phyloP scores from a whole-genome alignment of 139 green algal species.

The Picochlorum sp. region DNA sequence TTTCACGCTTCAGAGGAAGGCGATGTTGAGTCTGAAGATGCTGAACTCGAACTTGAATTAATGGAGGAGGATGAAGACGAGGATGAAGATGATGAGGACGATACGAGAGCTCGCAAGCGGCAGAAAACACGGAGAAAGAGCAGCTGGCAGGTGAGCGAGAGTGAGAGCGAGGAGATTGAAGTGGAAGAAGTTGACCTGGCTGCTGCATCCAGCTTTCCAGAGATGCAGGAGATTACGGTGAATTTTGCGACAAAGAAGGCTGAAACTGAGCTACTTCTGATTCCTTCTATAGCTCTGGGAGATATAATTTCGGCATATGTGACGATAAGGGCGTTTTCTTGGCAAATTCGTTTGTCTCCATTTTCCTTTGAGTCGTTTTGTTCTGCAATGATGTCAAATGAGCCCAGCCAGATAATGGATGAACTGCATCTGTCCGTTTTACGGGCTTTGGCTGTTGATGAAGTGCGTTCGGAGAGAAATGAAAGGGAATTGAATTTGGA shows the following conservation, averaged over 20 bases:
- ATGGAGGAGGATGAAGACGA: background rate
- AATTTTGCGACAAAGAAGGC: background rate
- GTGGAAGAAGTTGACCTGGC: no score
- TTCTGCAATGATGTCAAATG: slow-evolving; percentile 16
- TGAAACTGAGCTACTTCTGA: background rate
- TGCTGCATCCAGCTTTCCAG: no score
- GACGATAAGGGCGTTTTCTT: slow-evolving; percentile 60
- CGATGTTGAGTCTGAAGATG: background rate
- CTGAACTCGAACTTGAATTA: background rate
- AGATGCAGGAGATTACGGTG: no score
- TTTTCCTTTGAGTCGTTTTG: slow-evolving; percentile 42
- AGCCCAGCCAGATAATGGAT: slow-evolving; percentile 35
- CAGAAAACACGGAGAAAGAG: no score
- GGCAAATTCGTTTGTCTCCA: slow-evolving; percentile 63
- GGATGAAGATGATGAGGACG: no score
- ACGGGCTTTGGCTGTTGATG: slow-evolving; percentile 33
- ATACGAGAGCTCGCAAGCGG: no score
- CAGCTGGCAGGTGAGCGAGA: no score
- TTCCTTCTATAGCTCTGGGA: slow-evolving; percentile 12
- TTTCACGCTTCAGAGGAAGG: no score
- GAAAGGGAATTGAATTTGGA: slow-evolving; percentile 28
- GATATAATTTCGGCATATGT: slow-evolving; percentile 45
- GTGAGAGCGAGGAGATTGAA: no score
- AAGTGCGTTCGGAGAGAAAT: slow-evolving; percentile 23
- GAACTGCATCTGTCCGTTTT: slow-evolving; percentile 47